Percentiles rank a stretch among this genome's conserved stretches.
Evolutionary conservation across 345 rosid species (phyloP).

Genomic region (Mercurialis annua): DNA sequence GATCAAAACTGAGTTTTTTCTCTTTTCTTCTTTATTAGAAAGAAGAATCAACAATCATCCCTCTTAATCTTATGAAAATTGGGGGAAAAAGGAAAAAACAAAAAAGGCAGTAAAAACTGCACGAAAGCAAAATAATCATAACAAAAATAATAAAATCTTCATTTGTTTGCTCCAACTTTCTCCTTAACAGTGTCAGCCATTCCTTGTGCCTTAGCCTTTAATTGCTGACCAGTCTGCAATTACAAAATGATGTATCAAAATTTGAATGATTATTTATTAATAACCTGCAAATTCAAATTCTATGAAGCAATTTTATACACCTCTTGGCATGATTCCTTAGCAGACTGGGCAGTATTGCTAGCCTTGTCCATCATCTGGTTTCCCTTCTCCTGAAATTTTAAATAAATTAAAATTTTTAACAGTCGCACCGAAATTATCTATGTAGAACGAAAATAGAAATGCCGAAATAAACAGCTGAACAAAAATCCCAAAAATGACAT

Average conservation of each 20-base stretch:
- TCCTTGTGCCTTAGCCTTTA: constrained; percentile 29
- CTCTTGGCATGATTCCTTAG: constrained; percentile 32
- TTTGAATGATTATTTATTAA: too few species aligned
- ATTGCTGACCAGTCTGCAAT: constrained; percentile 25
- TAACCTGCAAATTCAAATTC: not conserved
- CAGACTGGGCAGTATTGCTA: constrained; percentile 20
- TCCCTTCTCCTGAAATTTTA: constrained; percentile 30
- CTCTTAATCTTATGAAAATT: too few species aligned
- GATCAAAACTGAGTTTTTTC: too few species aligned
- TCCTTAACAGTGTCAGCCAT: constrained; percentile 32
- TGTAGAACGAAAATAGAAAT: not conserved
- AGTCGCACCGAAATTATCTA: not conserved
- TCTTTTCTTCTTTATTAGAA: too few species aligned
- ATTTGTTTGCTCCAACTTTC: constrained; percentile 28
- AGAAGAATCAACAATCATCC: too few species aligned
- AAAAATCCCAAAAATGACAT: too few species aligned
- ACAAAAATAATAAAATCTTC: not conserved
- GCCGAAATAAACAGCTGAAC: not conserved
- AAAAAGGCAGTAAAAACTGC: too few species aligned
- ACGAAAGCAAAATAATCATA: too few species aligned
- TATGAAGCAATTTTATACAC: not conserved
- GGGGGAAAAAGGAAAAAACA: too few species aligned
- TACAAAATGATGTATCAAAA: too few species aligned
- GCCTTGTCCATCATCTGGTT: constrained; percentile 24
- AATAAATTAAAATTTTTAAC: too few species aligned